Base-by-base conservation (phyloP, 768 basidiomycete species). In the Tremella yokohamensis region DNA sequence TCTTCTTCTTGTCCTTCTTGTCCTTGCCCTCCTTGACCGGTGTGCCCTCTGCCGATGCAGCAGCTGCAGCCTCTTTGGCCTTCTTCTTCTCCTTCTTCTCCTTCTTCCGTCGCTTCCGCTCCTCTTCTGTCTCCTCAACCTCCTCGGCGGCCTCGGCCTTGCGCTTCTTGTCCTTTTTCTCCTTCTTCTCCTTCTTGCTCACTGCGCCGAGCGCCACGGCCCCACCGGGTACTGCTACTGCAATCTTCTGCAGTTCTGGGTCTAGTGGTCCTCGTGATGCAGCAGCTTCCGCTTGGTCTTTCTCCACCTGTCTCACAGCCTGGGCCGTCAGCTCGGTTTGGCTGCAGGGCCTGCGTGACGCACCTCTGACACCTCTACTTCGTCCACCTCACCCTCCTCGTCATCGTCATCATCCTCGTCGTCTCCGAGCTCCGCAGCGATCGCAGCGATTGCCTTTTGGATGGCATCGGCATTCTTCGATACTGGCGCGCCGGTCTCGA, bases 391-490 rank as follows among this genome's bases (percentile, higher is more conserved):
- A 0, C 84, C 85, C 1, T 84, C 83, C 1, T 82, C 82, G 8
- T 88, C 89, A 18, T 87, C 73, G 7, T 83, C 84, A 26, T 77
- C 72, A 24, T 74, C 72, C 25, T 68, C 73, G 47, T 65, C 62
- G 24, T 69, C 73, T 16, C 65, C 63, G 13, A 65, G 37, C 24
- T 72, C 69, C 48, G 70, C 70, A 13, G 65, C 70, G 40, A 94
- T 84, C 54, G 83, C 82, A n/a, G 88, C 84, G 59, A 93, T 70
- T 16, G 93, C 92, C 75, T 87, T 89, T 62, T 86, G 84, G 61
- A 96, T 91, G n/a, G 87, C 88, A 61, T 94, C 92, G 22, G 89
- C 60, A 62, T 80, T 96, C 80, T 92, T 98, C 24, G 84, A 83
- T 19, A 93, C 93, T 8, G 91, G 84, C 8, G 83, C 83, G 6